Evolutionary conservation across 495 filamentous ascomycete species (phyloP), one percentile per base, ranked within the genome.

Genomic region (Neurospora sublineolata): DNA sequence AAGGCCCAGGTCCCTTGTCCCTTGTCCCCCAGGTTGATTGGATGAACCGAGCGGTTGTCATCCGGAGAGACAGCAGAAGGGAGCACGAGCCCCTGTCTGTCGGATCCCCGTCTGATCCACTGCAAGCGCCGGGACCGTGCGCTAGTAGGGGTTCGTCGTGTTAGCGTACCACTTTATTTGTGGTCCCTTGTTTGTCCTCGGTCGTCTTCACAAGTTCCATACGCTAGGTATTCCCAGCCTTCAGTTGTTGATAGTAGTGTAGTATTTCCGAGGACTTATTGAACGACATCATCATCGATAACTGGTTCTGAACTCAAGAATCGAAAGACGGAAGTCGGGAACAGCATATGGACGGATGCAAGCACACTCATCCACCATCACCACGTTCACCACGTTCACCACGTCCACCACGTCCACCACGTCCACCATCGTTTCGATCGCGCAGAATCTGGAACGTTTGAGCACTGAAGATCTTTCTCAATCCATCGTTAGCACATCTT

Each of bases 121-220:
- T 72, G 73, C 72, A 78, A 78, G 74, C 76, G 74, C 77, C 71
- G 67, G 71, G 68, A 64, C 73, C 74, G 73, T 67, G 72, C 70
- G 44, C 39, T 71, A 64, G 52, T 64, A 64, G 52, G 52, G 52
- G 52, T 33, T 64, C 27, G 52, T 16, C 33, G 14, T 64, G 52
- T 64, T 64, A 64, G 52, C 52, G 52, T 64, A 64, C 52, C 52
- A 64, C 52, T 64, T 33, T 64, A 64, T 64, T 30, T 64, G 52
- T 64, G 52, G 52, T 64, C 52, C 52, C 52, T 33, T 60, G 27
- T 60, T 7, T 18, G 27, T 60, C 52, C 52, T 33, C 27, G 11
- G 52, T 30, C 12, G 23, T 30, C 52, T 12, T 30, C 23, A 16
- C 23, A 60, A 18, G 27, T 33, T 60, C 52, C 52, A 60, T 33